phyloP scores from a whole-genome alignment of 352 stramenopile genomes.

The Phytophthora boehmeriae region DNA sequence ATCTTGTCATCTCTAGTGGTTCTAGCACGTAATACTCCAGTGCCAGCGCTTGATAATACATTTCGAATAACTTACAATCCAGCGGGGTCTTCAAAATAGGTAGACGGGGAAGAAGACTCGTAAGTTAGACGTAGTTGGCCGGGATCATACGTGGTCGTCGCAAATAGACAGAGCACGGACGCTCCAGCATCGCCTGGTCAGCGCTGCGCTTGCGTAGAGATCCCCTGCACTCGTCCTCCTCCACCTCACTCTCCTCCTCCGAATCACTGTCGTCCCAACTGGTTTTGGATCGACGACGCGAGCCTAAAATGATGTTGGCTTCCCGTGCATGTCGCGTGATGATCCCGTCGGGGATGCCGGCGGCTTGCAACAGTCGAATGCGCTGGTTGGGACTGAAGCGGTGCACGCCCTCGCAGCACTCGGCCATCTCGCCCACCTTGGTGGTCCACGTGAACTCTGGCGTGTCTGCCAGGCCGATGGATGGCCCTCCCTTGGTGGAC shows the following conservation, averaged over 20 bases:
- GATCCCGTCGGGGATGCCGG: constrained; percentile 65
- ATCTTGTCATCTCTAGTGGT: constrained; percentile 5
- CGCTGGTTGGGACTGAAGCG: constrained; percentile 66
- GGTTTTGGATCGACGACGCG: constrained; percentile 43
- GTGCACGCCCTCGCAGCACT: constrained; percentile 66
- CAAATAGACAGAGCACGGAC: constrained; percentile 50
- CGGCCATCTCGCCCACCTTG: constrained; percentile 70
- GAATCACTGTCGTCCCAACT: constrained; percentile 24
- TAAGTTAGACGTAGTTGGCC: constrained; percentile 57
- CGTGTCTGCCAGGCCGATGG: constrained; percentile 56
- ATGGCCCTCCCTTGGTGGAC: constrained; percentile 60
- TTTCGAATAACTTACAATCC: constrained; percentile 37
- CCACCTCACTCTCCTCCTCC: constrained; percentile 18
- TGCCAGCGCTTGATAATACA: constrained; percentile 18
- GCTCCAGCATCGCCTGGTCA: constrained; percentile 48
- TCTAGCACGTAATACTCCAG: constrained; percentile 11
- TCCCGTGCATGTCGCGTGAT: constrained; percentile 70
- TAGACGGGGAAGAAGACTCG: constrained; percentile 8
- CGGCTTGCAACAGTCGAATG: constrained; percentile 56
- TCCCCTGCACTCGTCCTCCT: constrained; percentile 17
- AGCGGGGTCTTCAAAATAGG: constrained; percentile 12
- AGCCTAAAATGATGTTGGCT: constrained; percentile 71
- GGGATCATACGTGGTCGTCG: constrained; percentile 71
- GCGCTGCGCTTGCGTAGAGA: constrained; percentile 47
- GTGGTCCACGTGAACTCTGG: constrained; percentile 76